Base-by-base conservation (phyloP, 148 eudicot species). In the Vaccinium vitisidaea region DNA sequence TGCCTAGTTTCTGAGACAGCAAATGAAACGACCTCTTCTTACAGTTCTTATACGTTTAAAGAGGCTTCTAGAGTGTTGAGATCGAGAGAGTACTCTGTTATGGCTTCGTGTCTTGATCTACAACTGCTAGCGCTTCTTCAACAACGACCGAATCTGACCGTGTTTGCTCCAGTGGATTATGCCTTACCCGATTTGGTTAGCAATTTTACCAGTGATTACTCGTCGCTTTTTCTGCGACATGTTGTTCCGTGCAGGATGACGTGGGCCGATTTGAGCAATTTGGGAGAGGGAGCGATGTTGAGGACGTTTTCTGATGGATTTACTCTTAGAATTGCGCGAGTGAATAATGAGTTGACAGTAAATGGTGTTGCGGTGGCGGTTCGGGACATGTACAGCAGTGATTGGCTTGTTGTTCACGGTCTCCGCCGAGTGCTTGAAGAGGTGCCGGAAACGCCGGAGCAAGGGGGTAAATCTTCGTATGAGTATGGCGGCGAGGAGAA, bases 41-140 rank as follows among this genome's bases (percentile, higher is more conserved):
- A 19, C 6, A 48, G 75, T 1, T 67, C 36, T 23, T 9, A 15
- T 70, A 21, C 82, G 6, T 91, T 90, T 59, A 39, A 58, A 0
- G 94, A 88, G 2, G 92, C 91, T 1, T 75, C 89, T 5, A 83
- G 74, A 5, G 87, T 80, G 39, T 10, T 94, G 86, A 90, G 92
- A 52, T 78, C 94, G 2, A 80, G 87, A 19, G 94, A 92, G 0
- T 91, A 90, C 80, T 92, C 97, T 0, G 75, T 87, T 1, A 88
- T 92, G 87, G 94, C 98, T 13, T 86, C 91, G 54, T 93, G 90
- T 88, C 89, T 95, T 4, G 97, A 92, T n/a, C 77, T 95, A 61
- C 98, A 95, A 77, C 50, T 93, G 55, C 58, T 80, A 14, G 90
- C 87, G 12, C 79, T 87, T 49, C 18, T 61, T 18, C 84, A 25